These are phyloP conservation scores for Solanum peruvianum DNA, from an alignment of 257 asterid species.

Conservation along the genomic window DNA sequence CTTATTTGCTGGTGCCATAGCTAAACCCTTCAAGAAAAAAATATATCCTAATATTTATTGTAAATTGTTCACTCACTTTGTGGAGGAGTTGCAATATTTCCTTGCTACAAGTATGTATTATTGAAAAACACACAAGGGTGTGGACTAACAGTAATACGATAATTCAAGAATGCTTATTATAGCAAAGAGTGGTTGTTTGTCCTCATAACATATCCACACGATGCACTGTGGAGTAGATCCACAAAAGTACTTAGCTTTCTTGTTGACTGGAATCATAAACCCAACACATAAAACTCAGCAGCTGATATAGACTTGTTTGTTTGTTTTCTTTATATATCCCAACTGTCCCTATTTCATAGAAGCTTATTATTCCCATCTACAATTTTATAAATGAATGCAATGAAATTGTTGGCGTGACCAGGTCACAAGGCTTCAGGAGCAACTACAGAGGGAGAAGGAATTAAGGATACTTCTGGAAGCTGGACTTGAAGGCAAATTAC, in stretches of 20 bases:
- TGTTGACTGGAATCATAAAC: background rate
- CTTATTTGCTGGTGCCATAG: background rate
- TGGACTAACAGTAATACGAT: background rate
- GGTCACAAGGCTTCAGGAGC: slow-evolving; percentile 69
- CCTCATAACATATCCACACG: background rate
- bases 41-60: background rate
- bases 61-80: background rate
- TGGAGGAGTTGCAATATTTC: background rate
- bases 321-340: background rate
- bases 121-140: background rate
- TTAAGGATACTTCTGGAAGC: slow-evolving; percentile 64
- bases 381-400: background rate
- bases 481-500: slow-evolving; percentile 33
- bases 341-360: background rate
- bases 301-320: background rate
- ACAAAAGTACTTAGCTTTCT: background rate
- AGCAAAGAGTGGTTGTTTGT: background rate
- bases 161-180: background rate
- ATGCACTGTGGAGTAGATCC: background rate
- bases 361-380: background rate
- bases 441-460: slow-evolving; percentile 67
- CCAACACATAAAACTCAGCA: background rate
- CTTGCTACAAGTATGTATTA: background rate
- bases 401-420: slow-evolving; percentile 11
- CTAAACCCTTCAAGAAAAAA: background rate